A percentile compares a stretch with the other conserved stretches of the same genome.
Conservation (phyloP, 2,329 filamentous ascomycete genomes). For the Nemania sp. region DNA sequence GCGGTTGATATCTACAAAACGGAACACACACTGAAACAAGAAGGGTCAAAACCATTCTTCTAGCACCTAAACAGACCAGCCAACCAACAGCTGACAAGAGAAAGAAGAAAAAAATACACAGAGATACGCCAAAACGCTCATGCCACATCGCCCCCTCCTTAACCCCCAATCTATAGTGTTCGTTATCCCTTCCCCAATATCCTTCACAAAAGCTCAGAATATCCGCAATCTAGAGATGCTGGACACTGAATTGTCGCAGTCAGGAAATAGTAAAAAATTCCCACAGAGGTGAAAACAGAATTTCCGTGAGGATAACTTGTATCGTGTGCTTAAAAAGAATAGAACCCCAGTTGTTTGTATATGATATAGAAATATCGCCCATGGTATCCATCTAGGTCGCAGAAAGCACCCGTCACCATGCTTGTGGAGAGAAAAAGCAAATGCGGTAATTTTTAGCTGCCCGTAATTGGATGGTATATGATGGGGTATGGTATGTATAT, state of each 20-base stretch:
- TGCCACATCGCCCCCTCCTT: background rate
- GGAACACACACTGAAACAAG: background rate
- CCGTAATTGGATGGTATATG: background rate
- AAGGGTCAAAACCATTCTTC: background rate
- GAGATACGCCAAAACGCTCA: conserved; percentile 9
- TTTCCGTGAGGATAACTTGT: conserved; percentile 23
- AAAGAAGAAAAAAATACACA: background rate
- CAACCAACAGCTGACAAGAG: too few species aligned
- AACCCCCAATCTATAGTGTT: background rate
- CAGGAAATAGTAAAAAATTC: background rate
- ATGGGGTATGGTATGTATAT: conserved; percentile 1
- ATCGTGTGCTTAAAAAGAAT: background rate
- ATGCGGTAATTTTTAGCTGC: background rate
- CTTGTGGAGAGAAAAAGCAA: background rate
- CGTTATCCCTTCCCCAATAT: background rate
- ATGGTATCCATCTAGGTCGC: background rate
- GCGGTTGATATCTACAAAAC: too few species aligned
- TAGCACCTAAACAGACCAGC: background rate
- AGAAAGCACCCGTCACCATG: background rate
- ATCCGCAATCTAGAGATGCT: background rate
- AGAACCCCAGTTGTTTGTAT: background rate
- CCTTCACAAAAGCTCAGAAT: background rate
- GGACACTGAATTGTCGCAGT: background rate
- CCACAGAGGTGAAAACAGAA: too few species aligned
- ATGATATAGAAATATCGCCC: background rate